phyloP scores from a whole-genome alignment of 2,329 filamentous ascomycete species.

The Ustilaginoidea virens region DNA sequence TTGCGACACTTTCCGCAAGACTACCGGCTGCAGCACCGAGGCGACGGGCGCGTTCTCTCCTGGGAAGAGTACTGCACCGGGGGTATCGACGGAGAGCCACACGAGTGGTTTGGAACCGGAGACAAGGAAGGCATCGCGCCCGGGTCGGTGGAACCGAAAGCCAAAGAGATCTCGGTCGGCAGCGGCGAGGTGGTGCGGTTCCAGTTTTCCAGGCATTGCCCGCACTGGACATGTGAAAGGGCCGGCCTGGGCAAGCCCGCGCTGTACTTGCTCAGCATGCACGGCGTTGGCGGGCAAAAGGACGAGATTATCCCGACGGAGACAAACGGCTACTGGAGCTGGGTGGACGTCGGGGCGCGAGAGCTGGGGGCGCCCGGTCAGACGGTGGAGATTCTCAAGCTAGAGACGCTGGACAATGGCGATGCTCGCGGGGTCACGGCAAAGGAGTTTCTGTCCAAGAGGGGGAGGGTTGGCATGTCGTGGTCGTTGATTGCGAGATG shows the following conservation, averaged over 20 bases:
- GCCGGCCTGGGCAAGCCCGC: constrained; percentile 51
- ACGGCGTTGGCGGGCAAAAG: constrained; percentile 49
- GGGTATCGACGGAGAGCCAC: constrained; percentile 31
- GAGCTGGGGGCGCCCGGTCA: constrained; percentile 56
- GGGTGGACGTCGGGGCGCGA: constrained; percentile 54
- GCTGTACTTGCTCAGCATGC: constrained; percentile 53
- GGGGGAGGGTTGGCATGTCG: constrained; percentile 27
- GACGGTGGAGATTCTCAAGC: constrained; percentile 45
- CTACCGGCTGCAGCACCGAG: constrained; percentile 52
- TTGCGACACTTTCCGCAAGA: constrained; percentile 64
- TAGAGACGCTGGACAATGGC: constrained; percentile 33
- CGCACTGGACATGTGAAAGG: constrained; percentile 65
- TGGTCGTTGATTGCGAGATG: constrained; percentile 31
- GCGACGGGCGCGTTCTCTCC: constrained; percentile 47
- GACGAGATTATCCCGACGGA: constrained; percentile 57
- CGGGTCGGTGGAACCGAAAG: constrained; percentile 41
- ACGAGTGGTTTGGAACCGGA: constrained; percentile 28
- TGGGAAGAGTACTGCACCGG: constrained; percentile 78
- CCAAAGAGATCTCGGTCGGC: constrained; percentile 40
- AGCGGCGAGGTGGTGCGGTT: constrained; percentile 51
- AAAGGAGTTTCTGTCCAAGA: constrained; percentile 27
- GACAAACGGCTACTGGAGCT: constrained; percentile 69
- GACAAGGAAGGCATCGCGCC: constrained; percentile 35
- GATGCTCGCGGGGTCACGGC: constrained; percentile 33
- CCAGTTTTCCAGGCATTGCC: constrained; percentile 63